Percentiles rank a stretch among this genome's conserved stretches.
phyloP scores from a whole-genome alignment of 2,329 filamentous ascomycete species.

The Pseudocercospora pini-densiflorae region DNA sequence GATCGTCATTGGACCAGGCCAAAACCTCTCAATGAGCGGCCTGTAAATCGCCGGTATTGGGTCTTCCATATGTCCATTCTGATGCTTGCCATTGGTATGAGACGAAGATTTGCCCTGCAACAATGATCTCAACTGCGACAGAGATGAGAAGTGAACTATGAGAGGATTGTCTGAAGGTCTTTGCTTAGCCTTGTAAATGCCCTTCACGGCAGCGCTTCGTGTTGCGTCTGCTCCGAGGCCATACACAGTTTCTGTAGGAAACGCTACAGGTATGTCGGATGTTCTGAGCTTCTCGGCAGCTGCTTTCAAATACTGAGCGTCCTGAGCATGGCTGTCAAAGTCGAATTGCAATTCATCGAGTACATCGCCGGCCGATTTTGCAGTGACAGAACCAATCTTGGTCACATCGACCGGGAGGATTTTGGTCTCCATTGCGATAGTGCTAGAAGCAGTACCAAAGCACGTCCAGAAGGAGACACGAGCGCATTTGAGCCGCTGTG shows the following conservation, averaged over 20 bases:
- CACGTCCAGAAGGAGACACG: background rate
- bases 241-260: conserved; percentile 98
- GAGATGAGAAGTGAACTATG: conserved; percentile 86
- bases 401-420: conserved; percentile 48
- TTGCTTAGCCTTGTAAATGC: conserved; percentile 92
- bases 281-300: conserved; percentile 70
- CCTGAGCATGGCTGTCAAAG: conserved; percentile 43
- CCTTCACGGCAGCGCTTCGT: conserved; percentile 76
- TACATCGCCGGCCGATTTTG: conserved; percentile 36
- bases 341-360: conserved; percentile 43
- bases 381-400: conserved; percentile 44
- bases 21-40: conserved; percentile 79
- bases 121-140: conserved; percentile 72
- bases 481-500: background rate
- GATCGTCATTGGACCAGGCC: conserved; percentile 93
- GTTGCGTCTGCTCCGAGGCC: conserved; percentile 96
- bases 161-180: conserved; percentile 92
- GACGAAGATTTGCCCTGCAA: conserved; percentile 48
- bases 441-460: background rate
- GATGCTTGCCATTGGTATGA: conserved; percentile 9
- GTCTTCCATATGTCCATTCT: conserved; percentile 35
- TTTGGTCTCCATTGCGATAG: conserved; percentile 39
- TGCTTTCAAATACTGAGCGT: conserved; percentile 60
- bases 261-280: conserved; percentile 80
- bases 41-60: conserved; percentile 76